Evolutionary conservation across 129 eudicot species (phyloP).

Genomic region (Solidago caesia): DNA sequence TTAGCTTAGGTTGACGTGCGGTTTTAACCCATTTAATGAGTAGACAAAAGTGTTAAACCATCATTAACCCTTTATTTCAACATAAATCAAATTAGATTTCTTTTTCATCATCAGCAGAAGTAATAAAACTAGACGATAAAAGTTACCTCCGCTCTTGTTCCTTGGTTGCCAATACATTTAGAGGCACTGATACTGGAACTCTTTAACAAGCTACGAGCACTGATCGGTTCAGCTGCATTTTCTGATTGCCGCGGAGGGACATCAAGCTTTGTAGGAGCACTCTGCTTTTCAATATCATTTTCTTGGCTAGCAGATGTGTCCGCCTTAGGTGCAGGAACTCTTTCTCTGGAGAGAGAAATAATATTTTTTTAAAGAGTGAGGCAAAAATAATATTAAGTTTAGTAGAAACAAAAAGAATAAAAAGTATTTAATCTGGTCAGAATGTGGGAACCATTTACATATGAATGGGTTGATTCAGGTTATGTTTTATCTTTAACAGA

Average conservation of each 20-base stretch:
- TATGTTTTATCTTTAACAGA: not conserved
- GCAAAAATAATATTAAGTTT: not conserved
- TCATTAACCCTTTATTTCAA: not conserved
- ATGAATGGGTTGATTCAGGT: not conserved
- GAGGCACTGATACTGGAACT: constrained; percentile 98
- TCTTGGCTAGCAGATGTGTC: constrained; percentile 36
- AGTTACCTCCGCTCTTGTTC: constrained; percentile 58
- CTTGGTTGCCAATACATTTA: constrained; percentile 64
- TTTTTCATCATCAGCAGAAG: not conserved
- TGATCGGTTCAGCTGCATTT: constrained; percentile 30
- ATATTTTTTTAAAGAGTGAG: no score
- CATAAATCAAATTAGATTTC: not conserved
- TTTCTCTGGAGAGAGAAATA: constrained; percentile 44
- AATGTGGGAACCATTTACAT: not conserved
- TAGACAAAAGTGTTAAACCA: no score
- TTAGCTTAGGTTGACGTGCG: no score
- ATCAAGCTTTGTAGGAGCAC: constrained; percentile 50
- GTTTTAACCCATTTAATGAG: no score
- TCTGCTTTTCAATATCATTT: constrained; percentile 44
- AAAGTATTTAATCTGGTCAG: not conserved
- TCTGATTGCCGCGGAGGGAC: constrained; percentile 59
- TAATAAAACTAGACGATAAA: not conserved
- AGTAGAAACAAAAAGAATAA: not conserved
- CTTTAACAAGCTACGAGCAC: constrained; percentile 85
- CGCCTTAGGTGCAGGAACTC: constrained; percentile 78